Conservation (phyloP, 148 eudicot genomes). For the Rheum nobile region DNA sequence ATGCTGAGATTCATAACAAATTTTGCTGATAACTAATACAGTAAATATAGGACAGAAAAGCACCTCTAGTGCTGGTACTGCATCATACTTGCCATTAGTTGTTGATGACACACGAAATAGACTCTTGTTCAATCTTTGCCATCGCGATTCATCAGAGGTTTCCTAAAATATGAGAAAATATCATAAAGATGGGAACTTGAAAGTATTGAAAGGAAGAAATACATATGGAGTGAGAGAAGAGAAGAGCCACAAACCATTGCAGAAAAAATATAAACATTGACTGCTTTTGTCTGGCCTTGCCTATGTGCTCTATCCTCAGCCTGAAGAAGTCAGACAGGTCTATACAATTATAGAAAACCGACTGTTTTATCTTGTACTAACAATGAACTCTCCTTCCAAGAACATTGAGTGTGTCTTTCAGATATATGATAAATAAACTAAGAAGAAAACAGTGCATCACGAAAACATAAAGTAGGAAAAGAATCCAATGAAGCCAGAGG, state of each 20-base stretch:
- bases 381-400: not conserved
- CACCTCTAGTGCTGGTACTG: conserved; percentile 64
- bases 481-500: not conserved
- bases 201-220: not conserved
- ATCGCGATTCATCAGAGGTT: conserved; percentile 69
- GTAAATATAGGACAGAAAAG: not conserved
- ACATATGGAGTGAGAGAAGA: not conserved
- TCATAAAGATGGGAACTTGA: conserved; percentile 6
- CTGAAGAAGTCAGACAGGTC: conserved; percentile 18
- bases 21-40: not conserved
- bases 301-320: conserved; percentile 98
- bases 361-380: not conserved
- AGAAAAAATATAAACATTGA: conserved; percentile 84
- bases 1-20: not conserved
- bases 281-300: conserved; percentile 82
- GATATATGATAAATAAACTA: not conserved
- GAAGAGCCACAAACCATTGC: conserved; percentile 51
- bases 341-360: not conserved
- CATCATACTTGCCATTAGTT: conserved; percentile 79
- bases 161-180: conserved; percentile 36
- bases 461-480: not conserved
- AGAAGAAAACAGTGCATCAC: not conserved
- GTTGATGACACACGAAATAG: conserved; percentile 73
- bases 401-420: not conserved
- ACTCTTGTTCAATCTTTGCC: conserved; percentile 70